phyloP scores from a whole-genome alignment of 345 rosid species.

The Draba incana region DNA sequence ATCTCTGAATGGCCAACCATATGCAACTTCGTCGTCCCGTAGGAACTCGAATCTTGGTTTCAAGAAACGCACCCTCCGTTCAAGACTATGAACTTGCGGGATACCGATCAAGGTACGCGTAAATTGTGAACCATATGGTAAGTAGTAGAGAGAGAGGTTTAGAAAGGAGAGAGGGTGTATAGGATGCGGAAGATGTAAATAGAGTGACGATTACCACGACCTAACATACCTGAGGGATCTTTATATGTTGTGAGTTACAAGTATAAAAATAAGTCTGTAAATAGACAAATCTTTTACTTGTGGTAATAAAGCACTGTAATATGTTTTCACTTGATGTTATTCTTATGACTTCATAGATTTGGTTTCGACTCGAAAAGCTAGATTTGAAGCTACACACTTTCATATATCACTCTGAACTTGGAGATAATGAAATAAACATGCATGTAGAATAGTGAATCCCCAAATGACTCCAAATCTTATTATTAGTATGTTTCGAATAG shows the following conservation, averaged over 20 bases:
- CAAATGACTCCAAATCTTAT: no score
- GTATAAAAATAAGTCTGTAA: conserved; percentile 38
- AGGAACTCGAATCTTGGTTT: conserved; percentile 52
- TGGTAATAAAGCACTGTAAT: conserved; percentile 30
- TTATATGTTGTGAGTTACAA: conserved; percentile 28
- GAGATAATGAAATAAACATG: no score
- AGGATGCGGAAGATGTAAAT: conserved; percentile 39
- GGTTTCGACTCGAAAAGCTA: not conserved
- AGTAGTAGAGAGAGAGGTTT: conserved; percentile 35
- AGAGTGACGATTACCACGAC: conserved; percentile 32
- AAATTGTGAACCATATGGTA: conserved; percentile 8
- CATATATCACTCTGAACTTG: no score
- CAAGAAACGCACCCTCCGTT: conserved; percentile 57
- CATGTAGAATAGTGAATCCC: no score
- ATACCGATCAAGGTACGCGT: not conserved
- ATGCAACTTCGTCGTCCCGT: conserved; percentile 57
- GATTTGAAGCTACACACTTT: no score
- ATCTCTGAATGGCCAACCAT: conserved; percentile 69
- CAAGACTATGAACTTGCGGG: conserved; percentile 54
- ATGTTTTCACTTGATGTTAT: conserved; percentile 1
- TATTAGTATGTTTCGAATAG: no score
- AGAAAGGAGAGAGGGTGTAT: conserved; percentile 31
- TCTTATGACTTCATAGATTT: not conserved
- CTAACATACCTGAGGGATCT: conserved; percentile 36
- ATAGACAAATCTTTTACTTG: conserved; percentile 35